Conservation (phyloP, 1,284 basidiomycete species). For the Ceratobasidium sp. region DNA sequence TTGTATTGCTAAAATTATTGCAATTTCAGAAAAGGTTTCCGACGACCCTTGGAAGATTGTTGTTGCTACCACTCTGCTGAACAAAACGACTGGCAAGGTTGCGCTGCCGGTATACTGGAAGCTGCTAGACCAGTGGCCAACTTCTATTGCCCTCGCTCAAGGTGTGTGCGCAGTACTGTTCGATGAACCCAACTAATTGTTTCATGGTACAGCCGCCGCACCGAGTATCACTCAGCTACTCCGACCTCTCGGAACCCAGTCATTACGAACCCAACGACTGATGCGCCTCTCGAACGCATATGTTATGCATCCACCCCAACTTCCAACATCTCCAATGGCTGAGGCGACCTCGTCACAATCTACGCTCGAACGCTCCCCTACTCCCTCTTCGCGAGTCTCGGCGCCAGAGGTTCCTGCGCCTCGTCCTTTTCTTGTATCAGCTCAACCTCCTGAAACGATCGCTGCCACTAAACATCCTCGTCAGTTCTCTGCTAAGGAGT, state of each 20-base stretch:
- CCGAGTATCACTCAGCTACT: conserved; percentile 63
- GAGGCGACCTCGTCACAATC: not conserved
- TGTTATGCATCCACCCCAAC: conserved; percentile 40
- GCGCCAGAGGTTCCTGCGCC: not conserved
- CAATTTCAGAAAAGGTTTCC: conserved; percentile 63
- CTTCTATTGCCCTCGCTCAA: conserved; percentile 65
- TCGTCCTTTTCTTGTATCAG: not conserved
- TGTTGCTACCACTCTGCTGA: conserved; percentile 68
- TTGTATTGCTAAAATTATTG: not conserved
- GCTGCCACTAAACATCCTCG: not conserved
- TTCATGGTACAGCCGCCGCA: conserved; percentile 32
- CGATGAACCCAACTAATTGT: not conserved
- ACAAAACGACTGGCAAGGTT: conserved; percentile 68
- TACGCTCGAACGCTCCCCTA: not conserved
- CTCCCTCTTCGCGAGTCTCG: not conserved
- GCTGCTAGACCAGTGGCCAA: conserved; percentile 68
- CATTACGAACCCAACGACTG: conserved; percentile 67
- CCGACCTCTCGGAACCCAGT: conserved; percentile 68
- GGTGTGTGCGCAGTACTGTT: conserved; percentile 57
- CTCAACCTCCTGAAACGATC: conserved; percentile 53
- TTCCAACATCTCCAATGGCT: not conserved
- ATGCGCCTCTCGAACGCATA: conserved; percentile 54
- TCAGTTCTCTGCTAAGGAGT: conserved; percentile 28
- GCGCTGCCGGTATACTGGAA: conserved; percentile 71
- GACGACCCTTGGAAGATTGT: conserved; percentile 70